Base-by-base conservation (phyloP, 2,329 filamentous ascomycete genomes). In the Ceratocystis destructans region DNA sequence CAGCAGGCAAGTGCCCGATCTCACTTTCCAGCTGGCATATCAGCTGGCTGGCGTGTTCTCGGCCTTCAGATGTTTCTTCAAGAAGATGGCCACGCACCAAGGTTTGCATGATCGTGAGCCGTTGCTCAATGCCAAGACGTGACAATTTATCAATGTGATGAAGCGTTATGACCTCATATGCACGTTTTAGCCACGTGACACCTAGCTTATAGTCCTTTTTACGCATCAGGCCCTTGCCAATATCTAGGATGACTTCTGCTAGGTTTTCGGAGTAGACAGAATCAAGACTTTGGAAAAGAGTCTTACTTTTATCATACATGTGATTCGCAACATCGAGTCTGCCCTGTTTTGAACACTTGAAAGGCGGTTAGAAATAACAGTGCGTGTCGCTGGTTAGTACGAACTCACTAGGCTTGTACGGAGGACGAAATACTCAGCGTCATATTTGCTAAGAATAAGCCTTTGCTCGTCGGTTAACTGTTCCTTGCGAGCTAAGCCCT, bases 321-420 rank as follows among this genome's bases (percentile, higher is more conserved):
- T 90, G 84, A 65, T 96, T 89, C 33, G 89, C 89, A 61, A 91
- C 82, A 67, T 93, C 88, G 15, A 88, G 78, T 50, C 87, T 83
- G 50, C 83, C 79, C 72, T 91, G 86, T 70, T 85, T 84, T 85
- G 87, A 96, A 37, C 86, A 82, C 89, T 93, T 20, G 8, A 61
- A 20, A 41, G 17, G 2, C 10, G 1, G 64, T 73, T 62, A 74
- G 71, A 28, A 7, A 62, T 0, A 53, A n/a, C n/a, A 31, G 20
- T 4, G 5, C 5, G 8, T 20, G 10, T 20, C 1, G 5, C 6
- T 44, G 1, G 59, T 57, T 7, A 17, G 22, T 59, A 46, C 15
- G n/a, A 25, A 31, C 64, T 41, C 75, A 90, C 90, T 74, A 94
- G 73, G 41, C 81, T 79, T 46, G 84, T 84, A 41, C 88, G 81